Base-by-base conservation (phyloP, 768 basidiomycete species). In the Pulveroboletus sp. region DNA sequence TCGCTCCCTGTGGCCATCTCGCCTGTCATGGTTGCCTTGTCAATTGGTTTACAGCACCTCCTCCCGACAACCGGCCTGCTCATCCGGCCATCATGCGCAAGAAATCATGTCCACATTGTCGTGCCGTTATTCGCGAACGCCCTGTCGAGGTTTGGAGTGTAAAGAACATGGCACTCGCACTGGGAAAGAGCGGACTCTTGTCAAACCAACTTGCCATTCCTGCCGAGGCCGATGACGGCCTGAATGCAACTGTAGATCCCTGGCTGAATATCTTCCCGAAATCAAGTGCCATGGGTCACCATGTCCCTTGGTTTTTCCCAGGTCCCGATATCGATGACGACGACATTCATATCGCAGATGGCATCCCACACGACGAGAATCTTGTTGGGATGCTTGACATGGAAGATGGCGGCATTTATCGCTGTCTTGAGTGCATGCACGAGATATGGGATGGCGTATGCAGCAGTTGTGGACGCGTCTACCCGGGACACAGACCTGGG, bases 371-470 rank as follows among this genome's bases (percentile, higher is more conserved):
- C 60, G 57, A 68, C 57, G 45, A 75, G 35, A 69, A 75, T 23
- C n/a, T n/a, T n/a, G 67, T 82, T 56, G 87, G 87, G 1, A 79
- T 85, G 72, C 76, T 77, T 29, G 89, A 91, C 59, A 72, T 71
- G 9, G 87, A 89, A 54, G 89, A 90, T 50, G 86, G 83, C 11
- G 85, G 82, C 1, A 74, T 91, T n/a, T 84, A 81, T 59, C 77
- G 89, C 16, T 92, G 90, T 62, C 59, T 81, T 14, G 82, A 83
- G 36, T 91, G 88, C 54, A 76, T 82, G 74, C 81, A 90, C 59
- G 90, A 92, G 67, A 85, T 92, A 51, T 81, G 76, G 78, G 80
- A 74, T 51, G 85, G 85, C 2, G 61, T 74, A 19, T 92, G 90
- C 59, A 75, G 80, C 5, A 59, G 60, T 11, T 91, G 90, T 55